Evolutionary conservation across 345 rosid genomes (phyloP).

Genomic region (Diplotaxis tenuifolia): DNA sequence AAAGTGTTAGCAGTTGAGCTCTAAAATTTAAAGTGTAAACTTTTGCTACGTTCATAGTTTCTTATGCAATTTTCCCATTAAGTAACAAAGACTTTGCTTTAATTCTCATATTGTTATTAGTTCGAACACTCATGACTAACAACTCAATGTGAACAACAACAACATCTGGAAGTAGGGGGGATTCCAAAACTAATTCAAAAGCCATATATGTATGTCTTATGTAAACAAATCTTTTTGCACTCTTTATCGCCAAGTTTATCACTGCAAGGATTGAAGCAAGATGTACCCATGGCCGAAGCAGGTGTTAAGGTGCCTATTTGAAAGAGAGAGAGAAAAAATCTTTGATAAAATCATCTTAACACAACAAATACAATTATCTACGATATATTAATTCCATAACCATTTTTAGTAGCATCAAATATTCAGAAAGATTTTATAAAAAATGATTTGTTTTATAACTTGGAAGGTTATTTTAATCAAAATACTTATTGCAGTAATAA

Average conservation of each 20-base stretch:
- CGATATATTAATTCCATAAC: background rate
- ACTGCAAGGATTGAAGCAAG: slow-evolving; percentile 21
- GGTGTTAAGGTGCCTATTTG: background rate
- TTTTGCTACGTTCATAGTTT: too few relatives aligned
- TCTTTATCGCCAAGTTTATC: slow-evolving; percentile 4
- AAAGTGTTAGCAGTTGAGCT: too few relatives aligned
- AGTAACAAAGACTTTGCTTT: too few relatives aligned
- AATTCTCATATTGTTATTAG: background rate
- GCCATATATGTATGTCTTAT: slow-evolving; percentile 25
- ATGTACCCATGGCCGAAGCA: background rate
- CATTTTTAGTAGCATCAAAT: background rate
- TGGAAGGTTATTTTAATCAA: background rate
- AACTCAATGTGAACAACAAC: slow-evolving; percentile 4
- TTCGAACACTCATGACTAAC: background rate
- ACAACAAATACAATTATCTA: background rate
- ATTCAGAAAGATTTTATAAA: background rate
- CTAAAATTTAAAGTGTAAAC: too few relatives aligned
- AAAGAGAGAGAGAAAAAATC: background rate
- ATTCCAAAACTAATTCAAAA: slow-evolving; percentile 18
- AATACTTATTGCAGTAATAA: background rate
- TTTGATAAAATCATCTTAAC: background rate
- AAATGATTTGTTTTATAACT: background rate
- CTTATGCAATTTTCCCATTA: too few relatives aligned
- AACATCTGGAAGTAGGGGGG: background rate
- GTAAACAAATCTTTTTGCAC: slow-evolving; percentile 15